Percentiles rank a stretch among this genome's conserved stretches.
These are phyloP conservation scores for Fusarium secorum DNA, from an alignment of 2,329 filamentous ascomycete species.

Conservation along the genomic window DNA sequence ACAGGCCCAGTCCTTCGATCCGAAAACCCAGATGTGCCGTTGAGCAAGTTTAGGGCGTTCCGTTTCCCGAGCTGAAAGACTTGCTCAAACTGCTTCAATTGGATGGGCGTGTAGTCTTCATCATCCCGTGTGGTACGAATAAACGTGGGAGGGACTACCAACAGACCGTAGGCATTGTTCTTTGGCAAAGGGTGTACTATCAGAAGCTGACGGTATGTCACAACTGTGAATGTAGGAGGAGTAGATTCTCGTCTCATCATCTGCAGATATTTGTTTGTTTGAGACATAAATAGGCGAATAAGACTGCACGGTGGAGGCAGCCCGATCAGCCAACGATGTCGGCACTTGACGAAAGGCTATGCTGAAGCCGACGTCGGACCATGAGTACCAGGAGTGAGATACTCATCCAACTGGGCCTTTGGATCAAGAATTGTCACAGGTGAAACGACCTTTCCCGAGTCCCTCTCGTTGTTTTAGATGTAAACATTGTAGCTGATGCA, in stretches of 20 bases:
- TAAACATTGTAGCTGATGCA: neutral
- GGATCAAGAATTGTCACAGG: neutral
- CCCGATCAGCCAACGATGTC: constrained; percentile 5
- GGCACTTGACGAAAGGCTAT: constrained; percentile 26
- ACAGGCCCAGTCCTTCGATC: neutral
- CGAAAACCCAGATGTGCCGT: neutral
- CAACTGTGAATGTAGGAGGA: neutral
- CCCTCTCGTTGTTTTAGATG: neutral
- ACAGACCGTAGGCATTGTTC: constrained; percentile 4
- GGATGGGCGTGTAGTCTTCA: constrained; percentile 6
- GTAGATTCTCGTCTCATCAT: neutral
- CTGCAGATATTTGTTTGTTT: neutral
- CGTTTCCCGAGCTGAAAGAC: neutral
- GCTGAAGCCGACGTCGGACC: neutral
- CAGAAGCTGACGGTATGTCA: neutral
- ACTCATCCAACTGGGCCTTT: neutral
- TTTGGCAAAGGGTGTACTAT: neutral
- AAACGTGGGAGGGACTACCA: constrained; percentile 8
- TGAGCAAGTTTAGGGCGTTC: neutral
- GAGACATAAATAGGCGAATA: neutral
- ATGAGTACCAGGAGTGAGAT: neutral
- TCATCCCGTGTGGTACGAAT: neutral
- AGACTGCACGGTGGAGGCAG: neutral
- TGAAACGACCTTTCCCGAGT: neutral
- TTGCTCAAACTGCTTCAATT: neutral